A percentile compares a stretch with the other conserved stretches of the same genome.
These are phyloP conservation scores for Stagonosporopsis tanaceti DNA, from an alignment of 2,329 filamentous ascomycete species.

Conservation along the genomic window DNA sequence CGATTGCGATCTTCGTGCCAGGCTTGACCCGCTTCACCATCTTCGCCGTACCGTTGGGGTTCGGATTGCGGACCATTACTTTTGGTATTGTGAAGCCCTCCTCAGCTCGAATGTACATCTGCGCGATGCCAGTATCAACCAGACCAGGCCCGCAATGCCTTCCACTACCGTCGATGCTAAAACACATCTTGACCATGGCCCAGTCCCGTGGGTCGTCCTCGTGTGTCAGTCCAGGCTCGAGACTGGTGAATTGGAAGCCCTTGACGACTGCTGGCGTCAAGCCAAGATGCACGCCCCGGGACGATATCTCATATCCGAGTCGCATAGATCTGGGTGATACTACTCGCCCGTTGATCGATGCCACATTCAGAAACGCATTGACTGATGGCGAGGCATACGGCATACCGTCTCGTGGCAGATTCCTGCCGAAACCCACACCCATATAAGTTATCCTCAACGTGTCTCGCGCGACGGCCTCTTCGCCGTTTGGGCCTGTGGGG, in stretches of 20 bases:
- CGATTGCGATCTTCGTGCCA: constrained; percentile 40
- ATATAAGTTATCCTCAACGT: constrained; percentile 46
- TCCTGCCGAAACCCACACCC: constrained; percentile 48
- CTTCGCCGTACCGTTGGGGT: constrained; percentile 33
- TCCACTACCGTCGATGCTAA: constrained; percentile 34
- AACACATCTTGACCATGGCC: constrained; percentile 45
- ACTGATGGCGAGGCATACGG: constrained; percentile 37
- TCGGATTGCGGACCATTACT: constrained; percentile 43
- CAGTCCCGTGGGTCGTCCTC: constrained; percentile 42
- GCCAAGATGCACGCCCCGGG: constrained; percentile 40
- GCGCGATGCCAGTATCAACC: constrained; percentile 45
- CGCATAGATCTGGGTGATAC: constrained; percentile 21
- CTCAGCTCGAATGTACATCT: constrained; percentile 47
- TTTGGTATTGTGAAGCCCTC: constrained; percentile 38
- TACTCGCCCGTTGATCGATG: constrained; percentile 33
- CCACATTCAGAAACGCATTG: constrained; percentile 49
- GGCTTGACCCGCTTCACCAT: constrained; percentile 42
- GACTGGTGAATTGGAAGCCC: constrained; percentile 33
- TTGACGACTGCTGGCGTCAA: constrained; percentile 33
- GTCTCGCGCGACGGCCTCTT: constrained; percentile 34
- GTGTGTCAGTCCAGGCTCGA: constrained; percentile 41
- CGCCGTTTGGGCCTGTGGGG: constrained; percentile 37
- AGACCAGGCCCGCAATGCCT: constrained; percentile 38
- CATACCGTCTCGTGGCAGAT: constrained; percentile 39
- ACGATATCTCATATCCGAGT: constrained; percentile 42